Percentiles rank a stretch among this genome's conserved stretches.
These are phyloP conservation scores for Suillus spraguei DNA, from an alignment of 768 basidiomycete genomes.

Conservation along the genomic window DNA sequence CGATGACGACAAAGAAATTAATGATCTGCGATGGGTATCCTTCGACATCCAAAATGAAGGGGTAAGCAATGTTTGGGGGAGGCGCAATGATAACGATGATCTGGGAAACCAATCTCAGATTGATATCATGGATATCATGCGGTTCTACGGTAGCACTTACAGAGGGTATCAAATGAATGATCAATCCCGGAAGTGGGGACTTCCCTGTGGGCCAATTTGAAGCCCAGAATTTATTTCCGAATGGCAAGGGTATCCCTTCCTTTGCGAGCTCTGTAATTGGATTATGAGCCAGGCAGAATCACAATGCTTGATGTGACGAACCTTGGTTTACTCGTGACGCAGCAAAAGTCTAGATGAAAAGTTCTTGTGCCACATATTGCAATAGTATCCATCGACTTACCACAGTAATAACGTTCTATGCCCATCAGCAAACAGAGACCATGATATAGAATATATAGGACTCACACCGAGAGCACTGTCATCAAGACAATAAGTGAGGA, in stretches of 20 bases:
- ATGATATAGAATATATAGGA: neutral
- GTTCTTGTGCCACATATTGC: neutral
- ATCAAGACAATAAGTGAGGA: neutral
- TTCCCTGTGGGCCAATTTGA: constrained; percentile 63
- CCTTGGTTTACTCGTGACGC: constrained; percentile 57
- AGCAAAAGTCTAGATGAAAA: constrained; percentile 46
- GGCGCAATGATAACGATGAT: constrained; percentile 58
- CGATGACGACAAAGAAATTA: constrained; percentile 56
- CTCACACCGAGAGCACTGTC: constrained; percentile 40
- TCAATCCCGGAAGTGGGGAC: constrained; percentile 56
- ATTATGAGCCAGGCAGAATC: neutral
- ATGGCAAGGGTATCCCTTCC: constrained; percentile 62
- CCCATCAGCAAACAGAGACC: neutral
- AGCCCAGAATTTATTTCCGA: constrained; percentile 61
- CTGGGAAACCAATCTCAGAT: constrained; percentile 45
- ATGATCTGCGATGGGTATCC: constrained; percentile 54
- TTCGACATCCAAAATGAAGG: constrained; percentile 62
- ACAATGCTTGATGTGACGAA: constrained; percentile 13
- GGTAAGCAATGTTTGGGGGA: constrained; percentile 54
- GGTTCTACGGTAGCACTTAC: constrained; percentile 27
- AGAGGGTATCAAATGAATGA: constrained; percentile 57
- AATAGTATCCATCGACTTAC: constrained; percentile 19
- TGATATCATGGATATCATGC: neutral
- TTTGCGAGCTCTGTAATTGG: constrained; percentile 52
- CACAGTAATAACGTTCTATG: constrained; percentile 35